Evolutionary conservation across 2,329 filamentous ascomycete genomes (phyloP).

Genomic region (Alternaria incomplexa): DNA sequence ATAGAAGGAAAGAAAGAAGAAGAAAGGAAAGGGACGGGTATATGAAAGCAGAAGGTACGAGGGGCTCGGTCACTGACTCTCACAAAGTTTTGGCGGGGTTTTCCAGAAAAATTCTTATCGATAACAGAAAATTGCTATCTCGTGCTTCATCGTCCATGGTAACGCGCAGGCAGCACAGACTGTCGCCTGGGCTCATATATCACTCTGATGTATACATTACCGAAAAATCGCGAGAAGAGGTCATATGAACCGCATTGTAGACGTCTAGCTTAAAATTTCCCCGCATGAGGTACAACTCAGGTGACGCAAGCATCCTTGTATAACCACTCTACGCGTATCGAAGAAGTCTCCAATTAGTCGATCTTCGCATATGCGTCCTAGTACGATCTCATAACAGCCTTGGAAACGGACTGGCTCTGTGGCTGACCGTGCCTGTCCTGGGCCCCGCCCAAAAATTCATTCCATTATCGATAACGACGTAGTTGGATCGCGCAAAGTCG

Average conservation of each 20-base stretch:
- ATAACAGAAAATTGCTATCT: not conserved
- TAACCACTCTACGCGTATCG: not conserved
- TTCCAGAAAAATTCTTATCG: slow-evolving; percentile 13
- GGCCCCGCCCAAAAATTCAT: slow-evolving; percentile 12
- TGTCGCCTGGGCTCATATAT: not conserved
- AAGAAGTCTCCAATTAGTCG: not conserved
- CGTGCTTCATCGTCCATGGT: not conserved
- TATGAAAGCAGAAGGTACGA: slow-evolving; percentile 2
- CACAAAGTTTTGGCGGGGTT: slow-evolving; percentile 10
- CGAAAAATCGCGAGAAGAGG: not conserved
- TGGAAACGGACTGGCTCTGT: not conserved
- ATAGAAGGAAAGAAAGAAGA: slow-evolving; percentile 6
- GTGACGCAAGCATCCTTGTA: not conserved
- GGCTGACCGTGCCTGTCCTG: not conserved
- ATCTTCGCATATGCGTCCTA: not conserved
- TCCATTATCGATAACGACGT: not conserved
- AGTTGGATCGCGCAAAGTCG: slow-evolving; percentile 7
- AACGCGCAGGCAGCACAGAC: not conserved
- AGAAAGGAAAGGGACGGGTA: slow-evolving; percentile 9
- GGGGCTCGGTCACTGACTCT: slow-evolving; percentile 26
- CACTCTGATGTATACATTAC: not conserved
- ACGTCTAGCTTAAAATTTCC: not conserved
- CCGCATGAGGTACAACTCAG: not conserved
- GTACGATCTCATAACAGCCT: not conserved
- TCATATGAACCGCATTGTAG: not conserved